Conservation (phyloP, 768 basidiomycete genomes). For the Xanthoconium stramineum region DNA sequence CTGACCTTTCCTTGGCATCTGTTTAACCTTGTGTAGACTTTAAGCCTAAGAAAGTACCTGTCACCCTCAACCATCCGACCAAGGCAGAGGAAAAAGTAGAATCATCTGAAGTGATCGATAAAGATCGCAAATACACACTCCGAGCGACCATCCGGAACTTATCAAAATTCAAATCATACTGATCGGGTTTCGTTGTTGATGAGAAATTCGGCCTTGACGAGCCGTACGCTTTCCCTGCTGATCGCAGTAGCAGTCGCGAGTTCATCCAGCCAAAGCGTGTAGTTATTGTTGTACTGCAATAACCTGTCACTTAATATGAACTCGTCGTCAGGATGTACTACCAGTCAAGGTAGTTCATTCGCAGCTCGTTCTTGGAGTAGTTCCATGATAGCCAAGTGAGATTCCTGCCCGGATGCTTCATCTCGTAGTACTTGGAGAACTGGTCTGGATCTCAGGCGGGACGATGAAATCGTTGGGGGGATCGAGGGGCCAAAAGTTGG, state of each 20-base stretch:
- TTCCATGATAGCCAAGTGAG: conserved; percentile 99
- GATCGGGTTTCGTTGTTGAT: conserved; percentile 81
- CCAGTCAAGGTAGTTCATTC: conserved; percentile 88
- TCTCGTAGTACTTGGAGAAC: conserved; percentile 90
- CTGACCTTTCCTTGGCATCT: neutral
- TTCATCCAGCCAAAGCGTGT: conserved; percentile 81
- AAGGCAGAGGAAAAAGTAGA: conserved; percentile 95
- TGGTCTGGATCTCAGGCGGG: conserved; percentile 84
- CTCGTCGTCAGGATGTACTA: conserved; percentile 97
- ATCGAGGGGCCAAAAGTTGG: conserved; percentile 93
- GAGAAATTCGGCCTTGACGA: conserved; percentile 87
- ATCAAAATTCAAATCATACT: conserved; percentile 90
- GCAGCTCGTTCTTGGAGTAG: conserved; percentile 93
- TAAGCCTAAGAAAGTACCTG: conserved; percentile 91
- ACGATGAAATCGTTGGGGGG: conserved; percentile 82
- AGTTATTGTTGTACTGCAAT: conserved; percentile 88
- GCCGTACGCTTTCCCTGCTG: conserved; percentile 61
- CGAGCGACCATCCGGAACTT: conserved; percentile 61
- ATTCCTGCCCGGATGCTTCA: conserved; percentile 91
- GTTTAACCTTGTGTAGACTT: conserved; percentile 49
- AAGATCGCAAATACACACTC: conserved; percentile 95
- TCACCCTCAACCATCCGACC: conserved; percentile 88
- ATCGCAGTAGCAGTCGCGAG: conserved; percentile 76
- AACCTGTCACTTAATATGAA: conserved; percentile 90
- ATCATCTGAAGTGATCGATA: conserved; percentile 88